Base-by-base conservation (phyloP, 108 stramenopile genomes). In the Nitzschia sp. region DNA sequence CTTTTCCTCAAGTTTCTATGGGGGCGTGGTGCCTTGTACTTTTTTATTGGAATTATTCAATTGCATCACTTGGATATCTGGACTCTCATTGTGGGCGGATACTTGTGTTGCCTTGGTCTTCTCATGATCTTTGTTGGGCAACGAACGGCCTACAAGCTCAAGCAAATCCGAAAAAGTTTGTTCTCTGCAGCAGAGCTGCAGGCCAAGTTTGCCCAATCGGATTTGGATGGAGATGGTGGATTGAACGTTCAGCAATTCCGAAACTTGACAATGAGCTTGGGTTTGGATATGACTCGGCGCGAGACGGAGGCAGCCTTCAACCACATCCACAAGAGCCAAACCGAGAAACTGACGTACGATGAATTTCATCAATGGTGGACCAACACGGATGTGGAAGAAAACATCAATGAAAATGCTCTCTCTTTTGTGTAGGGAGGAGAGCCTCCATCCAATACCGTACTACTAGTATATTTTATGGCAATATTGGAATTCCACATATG, bases 1-100 rank as follows among this genome's bases (percentile, higher is more conserved):
- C 60, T 83, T 21, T 86, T 86, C 54, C 71, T 86, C 40, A 75
- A 71, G 42, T 82, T 76, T 57, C 57, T 86, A 12, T 78, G 81
- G 69, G 85, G 85, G n/a, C 68, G 85, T 26, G 85, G 85, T 0
- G 29, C 38, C 22, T 42, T 86, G 10, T 86, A 83, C 67, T 83
- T 86, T 59, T 22, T 86, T 24, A 62, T 64, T 19, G 85, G 85
- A 14, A 59, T 81, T 10, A 53, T 86, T 43, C 76, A 78, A 52
- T 44, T 86, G 11, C 60, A 71, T 65, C 72, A 81, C 38, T 62
- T 73, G 29, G 57, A 71, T 53, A 20, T 70, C 14, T 56, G 65
- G 64, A 68, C 65, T 55, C 38, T 71, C 10, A 56, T 71, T 52
- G 59, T 42, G 17, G 84, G 84, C 34, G 69, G 75, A n/a, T 82